A percentile compares a stretch with the other conserved stretches of the same genome.
phyloP scores from a whole-genome alignment of 78 protist genomes.

The Guillardia theta region DNA sequence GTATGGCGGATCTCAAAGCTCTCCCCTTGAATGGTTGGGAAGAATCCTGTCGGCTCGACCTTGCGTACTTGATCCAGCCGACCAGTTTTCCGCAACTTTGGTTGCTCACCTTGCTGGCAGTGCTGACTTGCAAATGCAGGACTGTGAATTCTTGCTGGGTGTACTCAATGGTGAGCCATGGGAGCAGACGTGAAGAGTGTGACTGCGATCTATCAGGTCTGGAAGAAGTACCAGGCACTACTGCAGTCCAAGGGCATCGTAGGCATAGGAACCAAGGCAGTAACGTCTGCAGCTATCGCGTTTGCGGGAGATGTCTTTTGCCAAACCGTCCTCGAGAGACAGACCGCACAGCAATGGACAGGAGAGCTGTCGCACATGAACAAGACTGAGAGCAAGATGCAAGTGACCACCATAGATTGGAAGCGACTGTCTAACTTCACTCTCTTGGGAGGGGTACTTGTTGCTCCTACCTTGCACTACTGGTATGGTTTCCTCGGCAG shows the following conservation, averaged over 20 bases:
- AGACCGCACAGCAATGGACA: neutral
- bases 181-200: too few relatives aligned
- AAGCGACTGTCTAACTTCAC: neutral
- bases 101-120: too few relatives aligned
- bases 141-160: too few relatives aligned
- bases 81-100: too few relatives aligned
- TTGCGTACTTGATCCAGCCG: too few relatives aligned
- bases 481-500: conserved; percentile 9
- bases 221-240: neutral
- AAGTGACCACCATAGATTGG: neutral
- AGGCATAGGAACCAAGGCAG: neutral
- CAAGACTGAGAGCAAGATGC: neutral
- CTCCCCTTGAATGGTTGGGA: too few relatives aligned
- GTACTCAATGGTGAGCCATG: too few relatives aligned
- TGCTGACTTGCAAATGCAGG: too few relatives aligned
- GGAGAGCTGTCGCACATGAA: neutral
- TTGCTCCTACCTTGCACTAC: neutral
- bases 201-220: too few relatives aligned
- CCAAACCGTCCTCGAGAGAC: neutral
- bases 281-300: neutral
- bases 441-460: neutral
- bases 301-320: neutral
- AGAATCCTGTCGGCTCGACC: too few relatives aligned
- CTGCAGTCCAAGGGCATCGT: neutral
- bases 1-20: too few relatives aligned